A percentile compares a stretch with the other conserved stretches of the same genome.
Conservation (phyloP, 2,329 filamentous ascomycete species). For the Dothideomycetes sp. region DNA sequence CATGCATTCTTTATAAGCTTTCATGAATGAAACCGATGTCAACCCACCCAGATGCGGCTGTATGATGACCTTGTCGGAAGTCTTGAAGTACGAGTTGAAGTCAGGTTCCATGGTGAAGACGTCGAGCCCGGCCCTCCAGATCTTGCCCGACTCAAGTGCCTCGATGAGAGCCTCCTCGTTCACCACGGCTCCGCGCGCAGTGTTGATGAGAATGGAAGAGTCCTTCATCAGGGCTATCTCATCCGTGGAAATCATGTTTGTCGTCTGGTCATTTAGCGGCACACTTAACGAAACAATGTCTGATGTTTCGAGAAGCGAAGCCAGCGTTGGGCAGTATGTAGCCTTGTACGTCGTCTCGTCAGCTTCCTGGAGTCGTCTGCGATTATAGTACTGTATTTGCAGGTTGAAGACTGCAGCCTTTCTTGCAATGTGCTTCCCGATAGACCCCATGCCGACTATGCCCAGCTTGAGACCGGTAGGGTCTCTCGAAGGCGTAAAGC, state of each 20-base stretch:
- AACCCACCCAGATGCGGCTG: conserved; percentile 28
- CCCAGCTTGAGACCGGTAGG: conserved; percentile 51
- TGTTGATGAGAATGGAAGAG: conserved; percentile 52
- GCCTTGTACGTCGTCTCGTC: conserved; percentile 40
- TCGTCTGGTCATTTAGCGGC: too few relatives aligned
- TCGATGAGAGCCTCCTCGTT: conserved; percentile 53
- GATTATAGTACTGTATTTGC: conserved; percentile 53
- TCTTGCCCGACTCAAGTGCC: conserved; percentile 41
- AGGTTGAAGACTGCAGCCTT: conserved; percentile 53
- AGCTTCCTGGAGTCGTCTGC: conserved; percentile 36
- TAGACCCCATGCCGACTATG: conserved; percentile 57
- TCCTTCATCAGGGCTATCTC: conserved; percentile 41
- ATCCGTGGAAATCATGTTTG: conserved; percentile 43
- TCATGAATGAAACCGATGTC: conserved; percentile 27
- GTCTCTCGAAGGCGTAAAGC: too few relatives aligned
- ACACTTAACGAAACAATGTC: too few relatives aligned
- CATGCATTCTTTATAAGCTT: conserved; percentile 29
- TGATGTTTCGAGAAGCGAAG: conserved; percentile 38
- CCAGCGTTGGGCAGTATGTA: conserved; percentile 40
- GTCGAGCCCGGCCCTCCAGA: conserved; percentile 49
- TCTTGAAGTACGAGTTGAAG: conserved; percentile 34
- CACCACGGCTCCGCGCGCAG: conserved; percentile 53
- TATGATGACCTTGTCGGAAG: conserved; percentile 29
- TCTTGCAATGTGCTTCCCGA: conserved; percentile 40
- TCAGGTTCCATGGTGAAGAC: conserved; percentile 47